Base-by-base conservation (phyloP, 2,329 filamentous ascomycete genomes). In the Diaporthe sp. region DNA sequence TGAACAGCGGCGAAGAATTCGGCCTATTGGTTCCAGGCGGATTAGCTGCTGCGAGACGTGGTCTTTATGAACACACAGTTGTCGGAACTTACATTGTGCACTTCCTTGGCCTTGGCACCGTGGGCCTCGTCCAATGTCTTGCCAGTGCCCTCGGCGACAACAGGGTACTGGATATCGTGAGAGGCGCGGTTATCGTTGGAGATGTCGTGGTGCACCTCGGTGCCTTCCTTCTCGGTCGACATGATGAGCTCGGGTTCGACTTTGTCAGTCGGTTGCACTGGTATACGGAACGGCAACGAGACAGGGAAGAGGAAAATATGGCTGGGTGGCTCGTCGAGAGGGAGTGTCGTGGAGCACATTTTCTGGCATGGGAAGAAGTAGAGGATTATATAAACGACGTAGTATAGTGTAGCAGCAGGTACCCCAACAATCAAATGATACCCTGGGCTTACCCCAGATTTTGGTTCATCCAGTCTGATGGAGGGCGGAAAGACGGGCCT, bases 1-100 rank as follows among this genome's bases (percentile, higher is more conserved):
- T 87, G 81, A 59, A 88, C 81, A 55, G 87, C 87, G 53, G 87
- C 86, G 78, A 81, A 88, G 37, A 88, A 80, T 57, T 88, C 86
- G 79, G 87, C 87, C 87, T 88, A 39, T 6, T 19, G 39, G 55
- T 9, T 4, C 31, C 28, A 15, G 69, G 67, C 44, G 58, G 42
- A 51, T 79, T 72, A 78, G 77, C 65, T 25, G 51, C 42, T 37
- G 51, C 31, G n/a, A 19, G 13, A 12, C 13, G 22, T 57, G 3
- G 25, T n/a, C 9, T 19, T 34, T 6, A n/a, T 19, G 34, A 44
- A 58, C 15, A 28, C 70, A 68, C 4, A 34, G 22, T 37, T 2
- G 34, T 25, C 10, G 2, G n/a, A 58, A 82, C 83, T 79, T 74
- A 87, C 84, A 79, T 86, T 87, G 78, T 82, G 82, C 49, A 86